Conservation (phyloP, 257 asterid species). For the Ocimum tenuiflorum region DNA sequence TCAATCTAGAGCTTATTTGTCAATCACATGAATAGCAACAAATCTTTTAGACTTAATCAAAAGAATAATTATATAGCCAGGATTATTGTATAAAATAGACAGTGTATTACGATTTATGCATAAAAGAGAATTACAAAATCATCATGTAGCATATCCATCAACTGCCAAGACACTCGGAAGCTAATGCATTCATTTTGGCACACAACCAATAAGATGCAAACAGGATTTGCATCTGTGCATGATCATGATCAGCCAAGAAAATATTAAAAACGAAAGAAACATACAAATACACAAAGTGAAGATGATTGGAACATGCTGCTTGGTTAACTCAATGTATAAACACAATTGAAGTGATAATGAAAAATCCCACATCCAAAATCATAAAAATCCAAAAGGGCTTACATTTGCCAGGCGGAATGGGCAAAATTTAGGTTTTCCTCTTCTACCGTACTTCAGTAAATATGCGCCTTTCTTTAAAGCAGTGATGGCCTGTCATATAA, state of each 20-base stretch:
- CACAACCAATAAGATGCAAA: no score
- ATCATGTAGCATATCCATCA: not conserved
- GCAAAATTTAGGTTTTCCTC: constrained; percentile 93
- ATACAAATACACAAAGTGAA: no score
- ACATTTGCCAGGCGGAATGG: constrained; percentile 91
- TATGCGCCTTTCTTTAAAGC: constrained; percentile 88
- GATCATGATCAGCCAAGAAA: no score
- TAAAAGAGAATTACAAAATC: not conserved
- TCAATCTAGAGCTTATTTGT: no score
- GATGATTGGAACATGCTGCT: not conserved
- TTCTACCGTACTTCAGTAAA: constrained; percentile 81
- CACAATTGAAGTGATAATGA: constrained; percentile 14
- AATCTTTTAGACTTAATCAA: not conserved
- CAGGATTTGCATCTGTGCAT: no score
- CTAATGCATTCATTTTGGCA: not conserved
- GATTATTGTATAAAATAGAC: not conserved
- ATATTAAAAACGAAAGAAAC: no score
- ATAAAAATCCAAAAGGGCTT: constrained; percentile 26
- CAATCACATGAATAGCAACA: not conserved
- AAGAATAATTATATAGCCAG: not conserved
- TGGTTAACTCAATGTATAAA: not conserved
- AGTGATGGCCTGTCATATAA: constrained; percentile 62
- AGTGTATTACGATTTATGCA: not conserved
- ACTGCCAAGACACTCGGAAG: not conserved
- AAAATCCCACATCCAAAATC: constrained; percentile 13